Evolutionary conservation across 1,284 basidiomycete genomes (phyloP).

Genomic region (Fistulina hepatica): DNA sequence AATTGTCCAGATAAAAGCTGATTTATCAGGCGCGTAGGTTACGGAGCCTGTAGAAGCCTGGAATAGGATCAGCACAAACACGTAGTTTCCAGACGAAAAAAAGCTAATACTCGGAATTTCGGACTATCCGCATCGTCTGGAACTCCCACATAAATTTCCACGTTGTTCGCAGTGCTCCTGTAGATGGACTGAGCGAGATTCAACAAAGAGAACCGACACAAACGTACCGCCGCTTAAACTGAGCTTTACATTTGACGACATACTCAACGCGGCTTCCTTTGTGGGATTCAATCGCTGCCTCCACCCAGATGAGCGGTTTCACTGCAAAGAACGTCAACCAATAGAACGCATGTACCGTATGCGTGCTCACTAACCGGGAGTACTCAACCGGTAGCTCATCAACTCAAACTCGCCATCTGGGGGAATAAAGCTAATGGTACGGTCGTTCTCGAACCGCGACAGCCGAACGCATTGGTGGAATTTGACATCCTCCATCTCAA

Average conservation of each 20-base stretch:
- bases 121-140: constrained; percentile 98
- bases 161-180: constrained; percentile 96
- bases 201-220: too few species aligned
- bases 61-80: neutral
- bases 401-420: constrained; percentile 98
- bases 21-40: constrained; percentile 92
- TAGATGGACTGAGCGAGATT: too few species aligned
- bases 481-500: constrained; percentile 99
- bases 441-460: constrained; percentile 97
- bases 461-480: constrained; percentile 99
- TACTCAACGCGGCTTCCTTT: constrained; percentile 92
- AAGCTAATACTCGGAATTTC: constrained; percentile 56
- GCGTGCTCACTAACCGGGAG: constrained; percentile 40
- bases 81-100: neutral
- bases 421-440: constrained; percentile 98
- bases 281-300: constrained; percentile 93
- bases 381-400: constrained; percentile 94
- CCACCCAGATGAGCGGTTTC: constrained; percentile 97
- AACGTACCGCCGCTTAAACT: constrained; percentile 97
- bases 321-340: constrained; percentile 40
- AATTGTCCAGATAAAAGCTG: constrained; percentile 96
- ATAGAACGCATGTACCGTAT: too few species aligned
- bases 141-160: constrained; percentile 96
- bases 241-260: constrained; percentile 96
- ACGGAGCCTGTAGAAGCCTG: constrained; percentile 87